These are phyloP conservation scores for Candida ulmi DNA, from an alignment of 805 yeast genomes.

Conservation along the genomic window DNA sequence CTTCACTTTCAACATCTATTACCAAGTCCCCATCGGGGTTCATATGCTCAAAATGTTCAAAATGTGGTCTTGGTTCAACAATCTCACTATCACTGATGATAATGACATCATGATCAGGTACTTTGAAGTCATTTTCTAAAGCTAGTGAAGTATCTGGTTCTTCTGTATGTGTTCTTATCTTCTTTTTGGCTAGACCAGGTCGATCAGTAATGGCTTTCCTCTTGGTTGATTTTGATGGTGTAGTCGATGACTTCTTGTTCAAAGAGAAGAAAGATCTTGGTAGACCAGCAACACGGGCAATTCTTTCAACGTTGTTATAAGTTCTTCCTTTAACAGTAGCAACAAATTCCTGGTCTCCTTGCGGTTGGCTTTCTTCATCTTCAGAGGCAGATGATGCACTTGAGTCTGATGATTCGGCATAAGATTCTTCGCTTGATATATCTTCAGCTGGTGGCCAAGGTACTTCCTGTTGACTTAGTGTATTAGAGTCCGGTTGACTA, in stretches of 20 bases:
- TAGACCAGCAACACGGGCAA: slow-evolving; percentile 16
- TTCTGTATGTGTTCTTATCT: slow-evolving; percentile 1
- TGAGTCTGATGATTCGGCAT: not conserved
- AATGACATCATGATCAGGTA: not conserved
- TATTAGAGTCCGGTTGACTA: not conserved
- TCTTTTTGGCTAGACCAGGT: slow-evolving; percentile 20
- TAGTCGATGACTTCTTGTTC: slow-evolving; percentile 1
- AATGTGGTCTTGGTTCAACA: too few species aligned
- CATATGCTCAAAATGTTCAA: not conserved
- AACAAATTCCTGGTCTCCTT: not conserved
- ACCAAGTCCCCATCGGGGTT: not conserved
- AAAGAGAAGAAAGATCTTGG: slow-evolving; percentile 19
- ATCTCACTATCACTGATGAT: not conserved
- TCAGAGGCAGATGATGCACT: not conserved
- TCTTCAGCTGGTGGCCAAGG: not conserved
- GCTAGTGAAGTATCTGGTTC: not conserved
- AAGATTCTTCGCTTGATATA: not conserved
- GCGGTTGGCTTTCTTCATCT: too few species aligned
- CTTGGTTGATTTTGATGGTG: not conserved
- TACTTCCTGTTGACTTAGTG: too few species aligned
- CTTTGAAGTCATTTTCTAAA: not conserved
- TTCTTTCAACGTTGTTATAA: slow-evolving; percentile 14
- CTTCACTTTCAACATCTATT: not conserved
- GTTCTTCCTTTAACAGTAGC: slow-evolving; percentile 15
- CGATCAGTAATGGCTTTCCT: slow-evolving; percentile 6